A percentile compares a stretch with the other conserved stretches of the same genome.
Conservation (phyloP, 306 rosid genomes). For the Benincasa hispida region DNA sequence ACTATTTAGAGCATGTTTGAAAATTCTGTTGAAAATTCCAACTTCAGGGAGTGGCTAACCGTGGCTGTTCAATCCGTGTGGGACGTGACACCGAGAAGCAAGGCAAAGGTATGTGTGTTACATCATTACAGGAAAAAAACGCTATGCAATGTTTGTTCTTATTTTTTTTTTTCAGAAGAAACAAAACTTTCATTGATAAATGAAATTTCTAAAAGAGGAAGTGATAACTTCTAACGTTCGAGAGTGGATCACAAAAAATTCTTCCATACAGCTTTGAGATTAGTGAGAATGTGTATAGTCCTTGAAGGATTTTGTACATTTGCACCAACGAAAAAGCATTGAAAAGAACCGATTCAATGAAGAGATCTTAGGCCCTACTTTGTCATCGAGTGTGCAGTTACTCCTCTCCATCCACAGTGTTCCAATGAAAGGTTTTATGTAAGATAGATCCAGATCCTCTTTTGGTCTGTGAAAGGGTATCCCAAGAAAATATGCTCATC, state of each 20-base stretch:
- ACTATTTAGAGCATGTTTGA: slow-evolving; percentile 3
- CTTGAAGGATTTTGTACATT: neutral
- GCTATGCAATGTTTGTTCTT: neutral
- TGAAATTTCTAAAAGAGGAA: neutral
- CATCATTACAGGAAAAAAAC: neutral
- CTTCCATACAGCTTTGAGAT: neutral
- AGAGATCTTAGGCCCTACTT: neutral
- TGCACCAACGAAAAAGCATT: neutral
- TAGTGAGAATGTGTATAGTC: neutral
- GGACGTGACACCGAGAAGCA: slow-evolving; percentile 84
- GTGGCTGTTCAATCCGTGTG: slow-evolving; percentile 97
- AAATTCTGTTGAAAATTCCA: slow-evolving; percentile 8
- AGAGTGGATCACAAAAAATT: neutral
- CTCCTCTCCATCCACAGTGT: no score
- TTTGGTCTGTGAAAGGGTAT: no score
- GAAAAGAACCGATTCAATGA: no score
- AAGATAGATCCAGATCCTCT: no score
- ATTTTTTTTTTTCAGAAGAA: neutral
- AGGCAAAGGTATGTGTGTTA: slow-evolving; percentile 60
- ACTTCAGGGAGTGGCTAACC: slow-evolving; percentile 93
- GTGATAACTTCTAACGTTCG: neutral
- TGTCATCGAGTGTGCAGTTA: neutral
- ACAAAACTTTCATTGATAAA: neutral
- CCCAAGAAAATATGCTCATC: neutral
- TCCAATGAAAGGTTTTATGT: no score